A percentile compares a stretch with the other conserved stretches of the same genome.
Conservation (phyloP, 257 asterid species). For the Sherardia arvensis region DNA sequence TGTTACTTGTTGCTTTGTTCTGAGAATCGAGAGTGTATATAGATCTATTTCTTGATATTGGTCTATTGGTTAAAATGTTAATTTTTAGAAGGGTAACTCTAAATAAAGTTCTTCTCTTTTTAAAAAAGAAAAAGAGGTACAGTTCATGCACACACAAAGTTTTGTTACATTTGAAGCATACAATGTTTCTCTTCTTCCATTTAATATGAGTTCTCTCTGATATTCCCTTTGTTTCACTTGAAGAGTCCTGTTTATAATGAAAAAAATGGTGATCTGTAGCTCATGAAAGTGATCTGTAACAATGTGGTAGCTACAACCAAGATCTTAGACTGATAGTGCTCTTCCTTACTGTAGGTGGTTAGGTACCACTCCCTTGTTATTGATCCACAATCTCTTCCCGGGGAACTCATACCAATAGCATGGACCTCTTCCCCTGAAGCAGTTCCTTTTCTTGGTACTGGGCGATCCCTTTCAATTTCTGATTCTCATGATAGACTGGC, state of each 20-base stretch:
- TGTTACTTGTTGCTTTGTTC: not conserved
- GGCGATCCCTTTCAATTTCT: conserved; percentile 20
- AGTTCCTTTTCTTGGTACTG: conserved; percentile 43
- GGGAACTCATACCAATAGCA: conserved; percentile 86
- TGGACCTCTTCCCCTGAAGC: conserved; percentile 71
- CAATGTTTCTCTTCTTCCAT: not conserved
- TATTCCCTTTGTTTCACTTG: not conserved
- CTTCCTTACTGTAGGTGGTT: conserved; percentile 52
- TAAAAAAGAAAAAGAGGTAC: not conserved
- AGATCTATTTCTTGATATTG: not conserved
- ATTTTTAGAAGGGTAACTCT: not conserved
- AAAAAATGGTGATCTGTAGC: not conserved
- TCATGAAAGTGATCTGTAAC: not conserved
- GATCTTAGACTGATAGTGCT: not conserved
- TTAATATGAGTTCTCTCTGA: not conserved
- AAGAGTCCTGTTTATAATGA: not conserved
- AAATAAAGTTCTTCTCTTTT: not conserved
- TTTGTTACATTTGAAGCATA: not conserved
- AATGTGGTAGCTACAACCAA: not conserved
- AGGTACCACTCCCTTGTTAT: conserved; percentile 92
- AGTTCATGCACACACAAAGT: not conserved
- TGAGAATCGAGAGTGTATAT: not conserved
- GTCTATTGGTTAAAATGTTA: not conserved
- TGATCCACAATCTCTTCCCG: conserved; percentile 75
- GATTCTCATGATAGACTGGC: conserved; percentile 34